Percentiles rank a stretch among this genome's conserved stretches.
Evolutionary conservation across 148 eudicot species (phyloP).

Genomic region (Fagopyrum homotropicum): DNA sequence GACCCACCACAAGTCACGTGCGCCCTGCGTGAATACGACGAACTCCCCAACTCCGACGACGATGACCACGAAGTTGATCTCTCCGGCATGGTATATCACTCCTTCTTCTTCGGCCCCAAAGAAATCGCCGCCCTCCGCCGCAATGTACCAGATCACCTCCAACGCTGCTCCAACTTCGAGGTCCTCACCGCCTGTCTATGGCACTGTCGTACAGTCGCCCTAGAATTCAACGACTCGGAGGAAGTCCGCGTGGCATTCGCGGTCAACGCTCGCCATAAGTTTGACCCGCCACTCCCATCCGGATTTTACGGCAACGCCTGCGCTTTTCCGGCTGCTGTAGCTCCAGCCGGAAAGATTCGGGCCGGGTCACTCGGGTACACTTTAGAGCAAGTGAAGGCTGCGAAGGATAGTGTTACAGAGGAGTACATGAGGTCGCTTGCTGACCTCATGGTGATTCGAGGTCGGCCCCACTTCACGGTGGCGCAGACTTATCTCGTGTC

Average conservation of each 20-base stretch:
- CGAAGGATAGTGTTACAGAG: conserved; percentile 27
- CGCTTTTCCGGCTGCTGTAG: conserved; percentile 20
- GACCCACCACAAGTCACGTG: conserved; percentile 25
- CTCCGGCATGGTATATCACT: not conserved
- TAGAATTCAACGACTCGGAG: conserved; percentile 28
- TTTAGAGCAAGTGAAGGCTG: conserved; percentile 29
- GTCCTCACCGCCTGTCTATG: conserved; percentile 39
- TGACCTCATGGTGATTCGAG: conserved; percentile 32
- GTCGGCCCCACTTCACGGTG: conserved; percentile 24
- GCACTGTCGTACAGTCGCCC: conserved; percentile 39
- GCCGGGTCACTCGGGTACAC: conserved; percentile 34
- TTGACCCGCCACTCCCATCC: conserved; percentile 26
- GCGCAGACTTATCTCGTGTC: conserved; percentile 25
- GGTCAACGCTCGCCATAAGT: conserved; percentile 19
- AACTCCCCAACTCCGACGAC: not conserved
- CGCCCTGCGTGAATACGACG: conserved; percentile 26
- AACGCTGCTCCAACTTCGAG: conserved; percentile 25
- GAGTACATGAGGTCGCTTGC: conserved; percentile 40
- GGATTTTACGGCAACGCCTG: conserved; percentile 48
- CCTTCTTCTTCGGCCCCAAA: conserved; percentile 4
- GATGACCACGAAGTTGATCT: not conserved
- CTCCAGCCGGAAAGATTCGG: conserved; percentile 24
- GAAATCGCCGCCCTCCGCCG: conserved; percentile 10
- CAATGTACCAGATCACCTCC: conserved; percentile 1
- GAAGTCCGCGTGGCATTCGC: conserved; percentile 23